Evolutionary conservation across 345 rosid genomes (phyloP).

Genomic region (Syzygium grande): DNA sequence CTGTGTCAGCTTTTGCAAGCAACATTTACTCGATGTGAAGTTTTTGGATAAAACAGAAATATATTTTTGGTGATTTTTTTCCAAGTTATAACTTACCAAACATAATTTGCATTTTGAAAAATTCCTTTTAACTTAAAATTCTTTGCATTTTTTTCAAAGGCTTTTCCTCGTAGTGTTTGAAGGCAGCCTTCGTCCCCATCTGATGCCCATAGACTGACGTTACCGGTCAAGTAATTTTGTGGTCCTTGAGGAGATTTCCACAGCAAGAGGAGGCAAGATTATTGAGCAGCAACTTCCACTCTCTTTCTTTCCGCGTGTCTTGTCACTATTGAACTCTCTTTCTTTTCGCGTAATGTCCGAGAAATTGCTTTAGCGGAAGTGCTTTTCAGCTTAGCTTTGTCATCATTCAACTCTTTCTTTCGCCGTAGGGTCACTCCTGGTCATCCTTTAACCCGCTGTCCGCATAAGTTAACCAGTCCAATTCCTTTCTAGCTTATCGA

Average conservation of each 20-base stretch:
- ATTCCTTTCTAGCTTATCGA: too few relatives aligned
- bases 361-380: too few relatives aligned
- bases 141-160: too few relatives aligned
- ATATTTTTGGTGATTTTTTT: too few relatives aligned
- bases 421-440: accelerated
- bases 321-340: too few relatives aligned
- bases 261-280: neutral
- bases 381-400: neutral
- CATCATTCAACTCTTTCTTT: neutral
- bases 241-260: neutral
- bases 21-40: neutral
- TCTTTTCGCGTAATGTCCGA: too few relatives aligned
- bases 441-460: accelerated
- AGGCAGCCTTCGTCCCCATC: neutral
- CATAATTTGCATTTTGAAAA: too few relatives aligned
- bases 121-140: too few relatives aligned
- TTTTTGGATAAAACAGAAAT: neutral
- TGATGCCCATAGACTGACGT: accelerated
- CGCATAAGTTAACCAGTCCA: accelerated
- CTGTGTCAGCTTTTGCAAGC: neutral
- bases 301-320: neutral
- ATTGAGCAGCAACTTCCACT: neutral
- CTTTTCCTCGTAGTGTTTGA: too few relatives aligned
- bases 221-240: neutral
- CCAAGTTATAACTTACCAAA: too few relatives aligned